Base-by-base conservation (phyloP, 2,329 filamentous ascomycete genomes). In the Cordyceps javanica region DNA sequence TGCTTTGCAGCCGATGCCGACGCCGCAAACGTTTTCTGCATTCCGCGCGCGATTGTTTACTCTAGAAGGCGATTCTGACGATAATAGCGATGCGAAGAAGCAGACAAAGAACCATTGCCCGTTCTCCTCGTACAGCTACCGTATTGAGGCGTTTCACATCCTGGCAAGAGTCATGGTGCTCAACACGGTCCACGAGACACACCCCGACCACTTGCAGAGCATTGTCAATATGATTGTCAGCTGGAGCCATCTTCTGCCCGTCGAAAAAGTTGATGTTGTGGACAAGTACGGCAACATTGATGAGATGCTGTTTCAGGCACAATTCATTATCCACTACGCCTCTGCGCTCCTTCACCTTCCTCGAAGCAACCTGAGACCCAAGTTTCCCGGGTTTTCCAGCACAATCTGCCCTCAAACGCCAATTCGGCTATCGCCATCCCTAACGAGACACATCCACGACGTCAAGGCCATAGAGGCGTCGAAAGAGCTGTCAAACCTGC, bases 201-300 rank as follows among this genome's bases (percentile, higher is more conserved):
- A 54, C 36, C 34, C 50, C 0, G 50, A 54, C 50, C 50, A 41
- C 39, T n/a, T 54, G 50, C 50, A 54, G 50, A 54, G 50, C 36
- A 28, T 54, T 1, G 50, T 32, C 5, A 54, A 41, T 7, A 54
- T 42, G 50, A 54, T 54, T 5, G 50, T 54, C 34, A 54, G 50
- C 36, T 54, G 50, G 50, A 14, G 50, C 25, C 50, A 54, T 19
- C 50, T 54, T 16, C 36, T 54, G 2, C 50, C 50, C 7, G 8
- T 23, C 2, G 3, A n/a, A 25, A 54, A 54, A 25, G 50, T 42
- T 6, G 50, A 54, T 26, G 26, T 54, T 6, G 39, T 54, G 11
- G 50, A 54, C 50, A 42, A 11, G 36, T 54, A 54, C 36, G 50
- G 50, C 50, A 42, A 54, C 36, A 54, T 42, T 30, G 50, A 54